Percentiles rank a stretch among this genome's conserved stretches.
These are phyloP conservation scores for Cornus kousa DNA, from an alignment of 148 eudicot genomes.

Conservation along the genomic window DNA sequence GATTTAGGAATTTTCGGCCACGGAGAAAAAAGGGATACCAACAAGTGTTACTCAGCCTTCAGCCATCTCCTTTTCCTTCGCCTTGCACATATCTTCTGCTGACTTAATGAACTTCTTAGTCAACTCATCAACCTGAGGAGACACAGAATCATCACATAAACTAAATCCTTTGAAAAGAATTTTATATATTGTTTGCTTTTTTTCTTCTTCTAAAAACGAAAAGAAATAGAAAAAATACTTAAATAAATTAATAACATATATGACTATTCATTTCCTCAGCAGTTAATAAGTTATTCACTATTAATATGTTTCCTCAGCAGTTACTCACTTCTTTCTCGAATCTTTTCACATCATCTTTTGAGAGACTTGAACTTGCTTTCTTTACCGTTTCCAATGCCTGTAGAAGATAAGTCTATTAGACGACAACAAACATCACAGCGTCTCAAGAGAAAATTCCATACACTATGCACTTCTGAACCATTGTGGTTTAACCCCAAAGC, in stretches of 20 bases:
- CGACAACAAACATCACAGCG: not conserved
- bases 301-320: not conserved
- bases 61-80: slow-evolving; percentile 28
- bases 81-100: slow-evolving; percentile 35
- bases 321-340: slow-evolving; percentile 76
- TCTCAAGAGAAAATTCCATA: not conserved
- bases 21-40: not conserved
- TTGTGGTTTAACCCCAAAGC: not conserved
- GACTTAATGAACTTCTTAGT: slow-evolving; percentile 28
- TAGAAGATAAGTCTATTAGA: slow-evolving; percentile 7
- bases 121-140: slow-evolving; percentile 28
- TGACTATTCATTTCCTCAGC: not conserved
- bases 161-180: not conserved
- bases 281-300: too few species aligned
- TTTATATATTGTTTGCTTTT: not conserved
- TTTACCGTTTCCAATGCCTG: slow-evolving; percentile 88
- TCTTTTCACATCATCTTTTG: slow-evolving; percentile 77
- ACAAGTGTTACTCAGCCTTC: slow-evolving; percentile 11
- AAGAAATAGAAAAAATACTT: too few species aligned
- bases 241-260: too few species aligned
- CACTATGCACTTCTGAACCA: not conserved
- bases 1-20: not conserved
- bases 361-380: slow-evolving; percentile 63
- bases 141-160: slow-evolving; percentile 9
- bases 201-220: too few species aligned